These are phyloP conservation scores for Cyclotella choctawhatcheeana DNA, from an alignment of 108 stramenopile species.

Conservation along the genomic window DNA sequence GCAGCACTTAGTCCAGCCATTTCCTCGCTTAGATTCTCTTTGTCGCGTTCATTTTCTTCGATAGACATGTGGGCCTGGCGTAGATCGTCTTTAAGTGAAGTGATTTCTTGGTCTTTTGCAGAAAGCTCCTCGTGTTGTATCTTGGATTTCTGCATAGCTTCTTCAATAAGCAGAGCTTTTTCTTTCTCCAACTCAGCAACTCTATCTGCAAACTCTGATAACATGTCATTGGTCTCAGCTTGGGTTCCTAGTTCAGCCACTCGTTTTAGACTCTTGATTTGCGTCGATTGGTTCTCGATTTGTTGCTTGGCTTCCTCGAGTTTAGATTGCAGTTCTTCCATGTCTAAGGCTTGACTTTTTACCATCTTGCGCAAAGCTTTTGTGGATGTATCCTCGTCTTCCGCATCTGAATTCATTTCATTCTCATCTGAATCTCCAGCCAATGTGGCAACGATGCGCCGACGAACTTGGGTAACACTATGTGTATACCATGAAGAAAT, in stretches of 20 bases:
- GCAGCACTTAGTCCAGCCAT: constrained; percentile 74
- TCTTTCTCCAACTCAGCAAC: constrained; percentile 59
- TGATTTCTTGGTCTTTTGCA: constrained; percentile 44
- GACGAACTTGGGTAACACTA: constrained; percentile 66
- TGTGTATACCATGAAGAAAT: constrained; percentile 60
- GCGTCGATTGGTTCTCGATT: constrained; percentile 35
- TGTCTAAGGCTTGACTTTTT: constrained; percentile 66
- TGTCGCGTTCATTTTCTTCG: constrained; percentile 48
- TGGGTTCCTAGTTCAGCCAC: constrained; percentile 65
- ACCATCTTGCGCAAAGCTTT: constrained; percentile 63
- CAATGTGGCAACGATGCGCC: constrained; percentile 68
- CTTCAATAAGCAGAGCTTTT: constrained; percentile 46
- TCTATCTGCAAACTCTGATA: constrained; percentile 66
- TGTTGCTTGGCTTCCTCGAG: constrained; percentile 49
- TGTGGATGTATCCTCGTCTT: constrained; percentile 5
- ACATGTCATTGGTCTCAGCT: constrained; percentile 66
- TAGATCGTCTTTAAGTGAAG: constrained; percentile 45
- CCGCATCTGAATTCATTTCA: constrained; percentile 42
- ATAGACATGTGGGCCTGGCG: constrained; percentile 15
- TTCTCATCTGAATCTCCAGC: constrained; percentile 47
- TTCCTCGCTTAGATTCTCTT: constrained; percentile 65
- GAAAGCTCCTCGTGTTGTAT: constrained; percentile 44
- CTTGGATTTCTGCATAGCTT: constrained; percentile 40
- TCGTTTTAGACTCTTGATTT: constrained; percentile 65
- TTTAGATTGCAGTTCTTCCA: constrained; percentile 63